Base-by-base conservation (phyloP, 257 asterid species). In the Orobanche coerulescens region DNA sequence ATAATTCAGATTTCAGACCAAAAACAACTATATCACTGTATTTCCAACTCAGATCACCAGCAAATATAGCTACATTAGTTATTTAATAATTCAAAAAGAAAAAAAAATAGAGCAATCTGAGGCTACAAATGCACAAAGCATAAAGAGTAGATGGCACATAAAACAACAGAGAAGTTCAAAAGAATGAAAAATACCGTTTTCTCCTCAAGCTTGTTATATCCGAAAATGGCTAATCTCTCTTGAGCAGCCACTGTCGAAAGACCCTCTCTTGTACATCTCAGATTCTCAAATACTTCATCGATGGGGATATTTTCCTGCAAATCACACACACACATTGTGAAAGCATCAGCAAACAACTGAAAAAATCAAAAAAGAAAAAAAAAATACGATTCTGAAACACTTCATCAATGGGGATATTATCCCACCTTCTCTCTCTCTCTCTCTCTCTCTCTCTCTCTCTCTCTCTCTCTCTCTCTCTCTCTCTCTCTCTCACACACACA, bases 161-260 rank as follows among this genome's bases (percentile, higher is more conserved):
- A n/a, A 58, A 46, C 0, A 39, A 59, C 24, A 56, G 15, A 34
- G 46, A 16, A 10, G 1, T 46, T 7, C 4, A 61, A 48, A 37
- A n/a, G 16, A 71, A 37, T 6, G 24, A 22, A 23, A 14, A 64
- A 43, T 42, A 91, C 98, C 96, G 84, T 86, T 76, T 92, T 92
- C 81, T 92, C 98, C 76, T 92, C 98, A 25, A 92, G 98, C 80
- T 92, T 92, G 81, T 92, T 92, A 80, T 88, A 68, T 49, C 98
- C 96, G 73, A 92, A 92, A 73, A 88, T 86, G 70, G 78, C 81
- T 80, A 92, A 80, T 78, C 98, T 88, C 62, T 92, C 98, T 54
- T 86, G 78, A 70, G 96, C 96, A 74, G 87, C 87, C 42, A 75
- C 79, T 39, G 73, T 34, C 2, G 95, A 68, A 58, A 92, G 96